phyloP scores from a whole-genome alignment of 495 filamentous ascomycete genomes.

The Xylaria grammica region DNA sequence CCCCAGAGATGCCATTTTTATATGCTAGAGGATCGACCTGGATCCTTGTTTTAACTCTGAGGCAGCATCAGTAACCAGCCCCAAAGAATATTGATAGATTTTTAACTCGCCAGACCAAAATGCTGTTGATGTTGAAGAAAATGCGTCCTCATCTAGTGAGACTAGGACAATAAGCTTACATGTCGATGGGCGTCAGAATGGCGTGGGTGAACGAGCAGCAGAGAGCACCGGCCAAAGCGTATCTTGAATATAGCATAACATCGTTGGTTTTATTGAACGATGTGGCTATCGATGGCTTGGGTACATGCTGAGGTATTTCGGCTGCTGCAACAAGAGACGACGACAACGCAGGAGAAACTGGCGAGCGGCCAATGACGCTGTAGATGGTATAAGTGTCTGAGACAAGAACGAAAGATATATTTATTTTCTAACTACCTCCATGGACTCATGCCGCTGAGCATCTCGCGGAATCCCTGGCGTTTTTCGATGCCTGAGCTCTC shows the following conservation, averaged over 20 bases:
- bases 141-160: conserved; percentile 1
- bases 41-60: conserved; percentile 71
- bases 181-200: conserved; percentile 81
- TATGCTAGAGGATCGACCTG: conserved; percentile 74
- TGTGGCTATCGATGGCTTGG: background rate
- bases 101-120: conserved; percentile 6
- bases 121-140: background rate
- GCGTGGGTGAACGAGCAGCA: conserved; percentile 88
- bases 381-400: conserved; percentile 32
- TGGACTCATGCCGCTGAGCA: conserved; percentile 31
- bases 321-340: conserved; percentile 7
- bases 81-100: conserved; percentile 29
- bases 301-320: conserved; percentile 3
- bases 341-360: background rate
- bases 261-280: background rate
- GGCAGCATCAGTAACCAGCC: conserved; percentile 8
- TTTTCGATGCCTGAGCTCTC: conserved; percentile 4
- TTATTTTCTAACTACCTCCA: conserved; percentile 24
- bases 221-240: conserved; percentile 81
- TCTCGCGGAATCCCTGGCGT: conserved; percentile 6
- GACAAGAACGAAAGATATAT: conserved; percentile 4
- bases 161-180: conserved; percentile 43
- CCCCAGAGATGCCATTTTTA: conserved; percentile 73
- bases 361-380: conserved; percentile 17
- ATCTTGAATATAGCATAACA: conserved; percentile 44